Conservation (phyloP, 306 rosid species). For the Notholithocarpus densiflorus region DNA sequence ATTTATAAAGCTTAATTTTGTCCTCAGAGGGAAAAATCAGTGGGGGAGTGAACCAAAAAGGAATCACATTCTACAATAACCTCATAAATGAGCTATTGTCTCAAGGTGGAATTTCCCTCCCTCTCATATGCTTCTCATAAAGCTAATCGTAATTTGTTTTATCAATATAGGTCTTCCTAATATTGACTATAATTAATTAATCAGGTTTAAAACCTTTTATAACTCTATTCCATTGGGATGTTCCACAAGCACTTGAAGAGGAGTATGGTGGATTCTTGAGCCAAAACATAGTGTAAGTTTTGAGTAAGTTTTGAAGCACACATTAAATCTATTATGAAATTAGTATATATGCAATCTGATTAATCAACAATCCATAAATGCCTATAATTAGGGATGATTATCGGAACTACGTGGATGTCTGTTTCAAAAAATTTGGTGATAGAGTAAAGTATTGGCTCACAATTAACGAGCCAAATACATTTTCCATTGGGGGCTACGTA, state of each 20-base stretch:
- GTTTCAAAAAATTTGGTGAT: slow-evolving; percentile 62
- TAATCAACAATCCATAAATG: background rate
- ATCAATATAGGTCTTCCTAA: background rate
- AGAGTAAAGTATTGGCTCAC: slow-evolving; percentile 71
- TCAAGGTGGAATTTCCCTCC: slow-evolving; percentile 28
- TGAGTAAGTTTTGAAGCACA: slow-evolving; percentile 26
- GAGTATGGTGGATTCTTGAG: slow-evolving; percentile 53
- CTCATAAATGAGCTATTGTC: slow-evolving; percentile 40
- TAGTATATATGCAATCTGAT: no score
- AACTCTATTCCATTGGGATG: slow-evolving; percentile 58
- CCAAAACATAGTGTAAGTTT: slow-evolving; percentile 44
- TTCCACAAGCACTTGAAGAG: slow-evolving; percentile 58
- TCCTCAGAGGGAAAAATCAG: slow-evolving; percentile 10
- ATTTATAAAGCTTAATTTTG: background rate
- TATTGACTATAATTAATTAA: background rate
- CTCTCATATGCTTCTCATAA: background rate
- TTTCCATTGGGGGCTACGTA: slow-evolving; percentile 30
- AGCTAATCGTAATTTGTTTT: background rate
- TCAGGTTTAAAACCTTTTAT: slow-evolving; percentile 42
- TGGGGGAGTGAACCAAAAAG: slow-evolving; percentile 23
- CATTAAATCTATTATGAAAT: no score
- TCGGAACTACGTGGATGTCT: slow-evolving; percentile 50
- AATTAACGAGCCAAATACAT: slow-evolving; percentile 48
- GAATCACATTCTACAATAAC: slow-evolving; percentile 45
- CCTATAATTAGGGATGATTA: slow-evolving; percentile 42